Conservation (phyloP, 1,139 yeast species). For the Taphrina betulina region DNA sequence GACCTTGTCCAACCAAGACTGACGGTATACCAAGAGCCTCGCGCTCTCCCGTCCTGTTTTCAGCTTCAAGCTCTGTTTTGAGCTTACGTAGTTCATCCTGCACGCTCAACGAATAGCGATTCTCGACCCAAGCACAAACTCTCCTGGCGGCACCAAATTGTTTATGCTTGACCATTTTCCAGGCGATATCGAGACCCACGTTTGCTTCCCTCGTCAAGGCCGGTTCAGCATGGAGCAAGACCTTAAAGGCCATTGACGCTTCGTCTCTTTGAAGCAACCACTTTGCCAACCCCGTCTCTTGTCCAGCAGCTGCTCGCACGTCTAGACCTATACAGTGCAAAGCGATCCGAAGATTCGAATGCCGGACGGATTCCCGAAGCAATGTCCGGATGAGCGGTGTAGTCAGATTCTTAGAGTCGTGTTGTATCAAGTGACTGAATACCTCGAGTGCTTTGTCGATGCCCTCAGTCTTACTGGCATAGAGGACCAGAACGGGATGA, state of each 20-base stretch:
- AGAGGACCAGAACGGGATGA: conserved; percentile 9
- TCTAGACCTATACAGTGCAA: conserved; percentile 11
- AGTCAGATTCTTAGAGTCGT: neutral
- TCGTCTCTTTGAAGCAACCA: conserved; percentile 9
- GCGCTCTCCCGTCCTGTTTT: too few species aligned
- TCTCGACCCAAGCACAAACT: conserved; percentile 20
- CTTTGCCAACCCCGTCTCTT: conserved; percentile 23
- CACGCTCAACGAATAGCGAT: conserved; percentile 20
- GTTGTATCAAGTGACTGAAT: conserved; percentile 1
- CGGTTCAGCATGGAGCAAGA: conserved; percentile 21
- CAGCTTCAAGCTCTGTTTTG: neutral
- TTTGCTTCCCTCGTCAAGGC: conserved; percentile 14
- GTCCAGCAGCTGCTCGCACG: conserved; percentile 1
- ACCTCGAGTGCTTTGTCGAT: neutral
- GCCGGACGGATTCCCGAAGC: conserved; percentile 17
- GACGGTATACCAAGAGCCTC: too few species aligned
- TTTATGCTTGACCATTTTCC: neutral
- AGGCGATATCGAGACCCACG: conserved; percentile 20
- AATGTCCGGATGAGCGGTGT: conserved; percentile 20
- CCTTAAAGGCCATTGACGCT: conserved; percentile 7
- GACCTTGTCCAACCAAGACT: too few species aligned
- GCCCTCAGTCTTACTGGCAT: conserved; percentile 6
- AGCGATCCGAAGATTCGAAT: neutral
- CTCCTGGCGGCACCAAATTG: conserved; percentile 1
- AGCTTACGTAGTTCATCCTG: conserved; percentile 10